Base-by-base conservation (phyloP, 2,329 filamentous ascomycete genomes). In the Biscogniauxia marginata region DNA sequence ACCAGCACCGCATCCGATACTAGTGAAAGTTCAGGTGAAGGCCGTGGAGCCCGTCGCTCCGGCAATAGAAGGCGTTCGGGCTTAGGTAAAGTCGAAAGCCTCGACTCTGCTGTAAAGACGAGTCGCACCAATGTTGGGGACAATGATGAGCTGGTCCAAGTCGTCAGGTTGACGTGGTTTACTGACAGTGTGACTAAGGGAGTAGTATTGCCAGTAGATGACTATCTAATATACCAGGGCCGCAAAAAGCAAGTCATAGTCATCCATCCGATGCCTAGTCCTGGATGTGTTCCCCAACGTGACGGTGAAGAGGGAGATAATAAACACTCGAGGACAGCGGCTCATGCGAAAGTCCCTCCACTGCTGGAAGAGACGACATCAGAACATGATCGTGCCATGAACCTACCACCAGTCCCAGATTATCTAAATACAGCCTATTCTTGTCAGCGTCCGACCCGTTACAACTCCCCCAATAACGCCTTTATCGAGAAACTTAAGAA, bases 401-500 rank as follows among this genome's bases (percentile, higher is more conserved):
- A 72, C 57, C 69, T 90, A 1, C 91, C 90, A 0, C 78, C 82
- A 0, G 74, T 90, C 11, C 93, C 92, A 1, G 82, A 84, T 2
- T 96, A 79, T 45, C 72, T 89, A 53, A 79, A 82, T 23, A 76
- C 84, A 9, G 78, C 78, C 5, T 96, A 95, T 71, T 87, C 93
- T 4, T 98, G 95, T 66, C 84, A 96, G 70, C 85, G 93, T 21
- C 83, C 85, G 1, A 91, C 92, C 0, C 88, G 86, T 0, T 73
- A 84, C 0, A 75, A 87, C 53, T 79, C 86, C 0, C 89, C 89
- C 0, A 98, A 98, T 64, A 79, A 84, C 45, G 72, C 72, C 0
- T 98, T 99, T 70, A 84, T 97, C 45, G 74, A 82, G 0, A 80
- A 89, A 58, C 79, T 99, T 4, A 83, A 86, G 63, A 87, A 88